Evolutionary conservation across 331 rosid species (phyloP), one percentile per base, ranked within the genome.

Genomic region (Dryas integrifolia): DNA sequence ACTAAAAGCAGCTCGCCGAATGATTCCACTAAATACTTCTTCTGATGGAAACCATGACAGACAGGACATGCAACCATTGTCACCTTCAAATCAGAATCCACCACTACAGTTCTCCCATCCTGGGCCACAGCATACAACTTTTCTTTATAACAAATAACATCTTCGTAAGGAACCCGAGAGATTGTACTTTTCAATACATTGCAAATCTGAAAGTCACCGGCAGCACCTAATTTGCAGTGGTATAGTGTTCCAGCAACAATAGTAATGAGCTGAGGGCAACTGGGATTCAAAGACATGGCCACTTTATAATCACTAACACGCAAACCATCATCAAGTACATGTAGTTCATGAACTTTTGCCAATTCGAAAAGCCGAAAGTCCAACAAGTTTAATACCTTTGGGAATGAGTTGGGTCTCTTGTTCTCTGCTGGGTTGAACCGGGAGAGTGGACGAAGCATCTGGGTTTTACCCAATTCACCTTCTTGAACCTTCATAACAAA

Each of bases 51-150:
- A 14, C 61, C 41, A 21, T 39, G 63, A 76, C 52, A 4, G 1
- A 3, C 5, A 0, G 43, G 73, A 41, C 21, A 64, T 0, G 73
- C 50, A 40, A 71, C 26, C 60, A 61, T 1, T 5, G 13, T 59
- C 47, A 44, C 12, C 13, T 13, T 11, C 35, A 30, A 16, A 6
- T 39, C 63, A 73, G 26, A 40, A 63, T 65, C 49, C 7, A 56
- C 24, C 11, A 35, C 40, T 7, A 52, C 15, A 10, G 66, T 24
- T n/a, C 18, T 18, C 6, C 72, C 39, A 1, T 55, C 7, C 10
- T 39, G 7, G 51, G 50, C 30, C 41, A 77, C 68, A 6, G 68
- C 77, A 10, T 55, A 72, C 24, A 64, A 56, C 61, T 47, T 71
- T 45, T 63, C 77, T 3, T 70, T 13, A 9, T 47, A 51, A 57